Evolutionary conservation across 1,284 basidiomycete species (phyloP).

Genomic region (Schizophyllum amplum): DNA sequence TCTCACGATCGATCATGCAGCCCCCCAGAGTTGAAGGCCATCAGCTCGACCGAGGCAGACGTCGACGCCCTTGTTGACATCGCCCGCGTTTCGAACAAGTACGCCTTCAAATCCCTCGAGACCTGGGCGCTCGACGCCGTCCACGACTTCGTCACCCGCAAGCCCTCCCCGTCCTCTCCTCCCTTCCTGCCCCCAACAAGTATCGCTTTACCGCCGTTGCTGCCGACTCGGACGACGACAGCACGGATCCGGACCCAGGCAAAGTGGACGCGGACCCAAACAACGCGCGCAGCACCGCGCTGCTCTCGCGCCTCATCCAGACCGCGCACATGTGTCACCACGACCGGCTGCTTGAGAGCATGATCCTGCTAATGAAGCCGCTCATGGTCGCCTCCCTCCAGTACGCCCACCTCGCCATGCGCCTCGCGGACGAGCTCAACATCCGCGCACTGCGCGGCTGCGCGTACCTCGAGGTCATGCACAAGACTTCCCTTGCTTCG

Average conservation of each 20-base stretch:
- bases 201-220: slow-evolving; percentile 22
- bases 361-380: slow-evolving; percentile 47
- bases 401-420: slow-evolving; percentile 62
- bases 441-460: slow-evolving; percentile 46
- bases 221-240: slow-evolving; percentile 14
- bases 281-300: slow-evolving; percentile 24
- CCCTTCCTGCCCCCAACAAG: slow-evolving; percentile 25
- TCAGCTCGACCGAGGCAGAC: slow-evolving; percentile 38
- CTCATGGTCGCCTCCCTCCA: slow-evolving; percentile 49
- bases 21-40: slow-evolving; percentile 45
- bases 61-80: slow-evolving; percentile 52
- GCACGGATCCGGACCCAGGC: slow-evolving; percentile 19
- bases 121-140: slow-evolving; percentile 62
- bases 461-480: slow-evolving; percentile 65
- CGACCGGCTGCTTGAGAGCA: slow-evolving; percentile 43
- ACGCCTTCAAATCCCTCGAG: slow-evolving; percentile 60
- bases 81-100: slow-evolving; percentile 55
- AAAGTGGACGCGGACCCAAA: background rate
- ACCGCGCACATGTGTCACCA: slow-evolving; percentile 61
- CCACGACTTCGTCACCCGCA: slow-evolving; percentile 50
- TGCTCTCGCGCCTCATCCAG: slow-evolving; percentile 48
- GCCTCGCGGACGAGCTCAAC: slow-evolving; percentile 56
- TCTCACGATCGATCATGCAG: slow-evolving; percentile 23
- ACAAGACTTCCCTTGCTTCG: slow-evolving; percentile 28
- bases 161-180: slow-evolving; percentile 43